phyloP scores from a whole-genome alignment of 345 rosid species.

The Cochlearia excelsa region DNA sequence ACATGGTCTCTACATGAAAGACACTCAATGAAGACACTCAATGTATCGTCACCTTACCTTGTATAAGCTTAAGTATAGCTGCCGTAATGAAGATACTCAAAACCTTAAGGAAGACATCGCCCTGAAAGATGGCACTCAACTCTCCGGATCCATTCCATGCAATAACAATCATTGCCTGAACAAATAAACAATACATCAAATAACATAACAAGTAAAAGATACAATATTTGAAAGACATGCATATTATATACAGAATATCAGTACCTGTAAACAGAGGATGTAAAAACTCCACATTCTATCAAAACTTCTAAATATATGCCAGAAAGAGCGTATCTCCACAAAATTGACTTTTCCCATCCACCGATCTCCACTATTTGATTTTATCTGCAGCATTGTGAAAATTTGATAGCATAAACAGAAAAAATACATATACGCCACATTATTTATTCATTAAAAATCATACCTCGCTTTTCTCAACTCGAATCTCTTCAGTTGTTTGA shows the following conservation, averaged over 20 bases:
- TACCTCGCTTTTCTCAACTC: slow-evolving; percentile 46
- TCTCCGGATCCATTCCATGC: slow-evolving; percentile 62
- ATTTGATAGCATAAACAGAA: slow-evolving; percentile 10
- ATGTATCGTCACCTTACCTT: slow-evolving; percentile 53
- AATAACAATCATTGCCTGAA: slow-evolving; percentile 58
- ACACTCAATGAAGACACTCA: background rate
- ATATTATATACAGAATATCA: slow-evolving; percentile 2
- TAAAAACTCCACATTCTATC: slow-evolving; percentile 71
- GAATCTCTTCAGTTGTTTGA: slow-evolving; percentile 37
- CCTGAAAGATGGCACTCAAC: slow-evolving; percentile 40
- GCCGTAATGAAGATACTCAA: slow-evolving; percentile 63
- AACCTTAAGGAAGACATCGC: slow-evolving; percentile 53
- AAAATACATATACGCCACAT: background rate
- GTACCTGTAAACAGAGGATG: slow-evolving; percentile 57
- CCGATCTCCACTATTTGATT: slow-evolving; percentile 35
- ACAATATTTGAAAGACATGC: slow-evolving; percentile 14
- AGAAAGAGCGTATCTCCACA: slow-evolving; percentile 61
- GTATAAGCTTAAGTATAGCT: slow-evolving; percentile 52
- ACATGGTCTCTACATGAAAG: too few relatives aligned
- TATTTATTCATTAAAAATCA: slow-evolving; percentile 16
- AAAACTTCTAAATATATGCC: slow-evolving; percentile 65
- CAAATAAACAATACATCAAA: slow-evolving; percentile 23
- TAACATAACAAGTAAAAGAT: slow-evolving; percentile 14
- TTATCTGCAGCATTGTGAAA: slow-evolving; percentile 34
- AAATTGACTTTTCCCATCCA: slow-evolving; percentile 60